Evolutionary conservation across 352 stramenopile species (phyloP).

Genomic region (Pythium plurisporium): DNA sequence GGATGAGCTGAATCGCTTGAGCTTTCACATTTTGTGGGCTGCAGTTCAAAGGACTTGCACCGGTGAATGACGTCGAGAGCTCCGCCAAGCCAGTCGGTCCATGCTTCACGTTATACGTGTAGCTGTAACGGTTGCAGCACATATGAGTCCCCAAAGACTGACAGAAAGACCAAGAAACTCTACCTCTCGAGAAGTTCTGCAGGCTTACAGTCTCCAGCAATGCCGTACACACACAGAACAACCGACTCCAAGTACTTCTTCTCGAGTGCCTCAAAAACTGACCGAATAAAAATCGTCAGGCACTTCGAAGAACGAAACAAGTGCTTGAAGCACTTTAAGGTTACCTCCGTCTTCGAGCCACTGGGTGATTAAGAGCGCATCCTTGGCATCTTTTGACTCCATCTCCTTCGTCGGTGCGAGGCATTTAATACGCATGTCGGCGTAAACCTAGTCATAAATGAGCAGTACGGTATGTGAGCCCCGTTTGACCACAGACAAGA

Average conservation of each 20-base stretch:
- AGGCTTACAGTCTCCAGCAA: constrained; percentile 19
- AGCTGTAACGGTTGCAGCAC: constrained; percentile 19
- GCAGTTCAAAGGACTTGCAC: constrained; percentile 19
- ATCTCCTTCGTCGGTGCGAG: constrained; percentile 27
- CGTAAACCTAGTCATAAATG: constrained; percentile 25
- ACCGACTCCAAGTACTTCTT: constrained; percentile 37
- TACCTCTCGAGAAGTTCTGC: constrained; percentile 35
- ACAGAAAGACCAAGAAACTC: too few relatives aligned
- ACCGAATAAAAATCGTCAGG: neutral
- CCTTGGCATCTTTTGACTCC: constrained; percentile 13
- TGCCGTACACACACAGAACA: constrained; percentile 32
- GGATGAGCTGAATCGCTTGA: constrained; percentile 41
- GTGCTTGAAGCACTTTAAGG: neutral
- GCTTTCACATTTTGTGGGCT: constrained; percentile 36
- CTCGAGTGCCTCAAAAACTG: constrained; percentile 35
- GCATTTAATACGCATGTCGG: constrained; percentile 40
- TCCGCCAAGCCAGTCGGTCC: constrained; percentile 10
- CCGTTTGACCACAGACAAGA: too few relatives aligned
- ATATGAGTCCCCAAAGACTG: neutral
- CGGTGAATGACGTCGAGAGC: constrained; percentile 32
- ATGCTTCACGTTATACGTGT: constrained; percentile 37
- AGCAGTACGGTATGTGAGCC: neutral
- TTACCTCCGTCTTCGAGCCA: constrained; percentile 41
- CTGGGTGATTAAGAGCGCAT: constrained; percentile 28
- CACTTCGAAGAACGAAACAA: neutral